Base-by-base conservation (phyloP, 225 moss, liverwort and hornwort species). In the Bryoerythrophyllum caledonicum region DNA sequence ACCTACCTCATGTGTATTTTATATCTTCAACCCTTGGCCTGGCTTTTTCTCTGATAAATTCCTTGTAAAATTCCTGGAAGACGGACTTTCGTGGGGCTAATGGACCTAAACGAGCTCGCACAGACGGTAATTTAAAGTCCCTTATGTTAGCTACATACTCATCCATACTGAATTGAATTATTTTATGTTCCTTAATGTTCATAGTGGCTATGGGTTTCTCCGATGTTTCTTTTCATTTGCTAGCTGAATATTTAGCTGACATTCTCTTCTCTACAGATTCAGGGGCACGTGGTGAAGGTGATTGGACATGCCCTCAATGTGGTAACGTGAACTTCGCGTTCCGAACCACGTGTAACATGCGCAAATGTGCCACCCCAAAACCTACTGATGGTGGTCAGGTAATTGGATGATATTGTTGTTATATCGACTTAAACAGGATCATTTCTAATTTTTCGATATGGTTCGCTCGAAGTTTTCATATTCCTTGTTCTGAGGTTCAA, bases 311-410 rank as follows among this genome's bases (percentile, higher is more conserved):
- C 76, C 95, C 99, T 74, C 93, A 92, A 70, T 99, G 99, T 78
- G 95, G 99, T 27, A 99, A 99, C 80, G 91, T 99, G 74, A 99
- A 99, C 87, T 99, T 99, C 79, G 99, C 99, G 73, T 99, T 99
- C 59, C 88, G 99, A 79, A 93, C 99, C 30, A 99, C 99, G 53
- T 99, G 95, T 82, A 99, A 99, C 40, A 95, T 99, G 99, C 89
- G 99, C 68, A 99, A 99, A 75, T 99, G 95, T 79, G 94, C 93
- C 74, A 93, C 99, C 67, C 89, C 93, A 15, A 99, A 99, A 72
- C 99, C 99, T 74, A 75, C 90, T 55, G 99, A 99, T 65, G 82
- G 87, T 82, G 85, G 85, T 57, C 99, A 95, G 95, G 99, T 99
- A 84, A 76, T 65, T 16, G 14, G 4, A 58, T 62, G 27, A 23